A percentile compares a stretch with the other conserved stretches of the same genome.
Conservation (phyloP, 495 filamentous ascomycete species). For the Penicillium cosmopolitanum region DNA sequence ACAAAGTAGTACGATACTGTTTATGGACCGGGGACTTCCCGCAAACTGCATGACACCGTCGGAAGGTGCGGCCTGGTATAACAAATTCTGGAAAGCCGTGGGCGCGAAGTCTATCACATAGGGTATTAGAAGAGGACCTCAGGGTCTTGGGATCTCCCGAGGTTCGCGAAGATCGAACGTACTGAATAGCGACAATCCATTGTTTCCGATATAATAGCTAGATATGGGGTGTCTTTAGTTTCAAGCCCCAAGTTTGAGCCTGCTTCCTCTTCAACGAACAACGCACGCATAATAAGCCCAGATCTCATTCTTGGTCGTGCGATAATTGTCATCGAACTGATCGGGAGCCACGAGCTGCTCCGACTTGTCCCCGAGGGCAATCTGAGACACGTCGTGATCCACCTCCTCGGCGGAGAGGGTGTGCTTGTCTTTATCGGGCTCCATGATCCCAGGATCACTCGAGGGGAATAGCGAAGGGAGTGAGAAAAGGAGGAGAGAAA, state of each 20-base stretch:
- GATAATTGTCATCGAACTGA: conserved; percentile 34
- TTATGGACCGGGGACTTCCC: conserved; percentile 54
- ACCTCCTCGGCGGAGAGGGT: conserved; percentile 24
- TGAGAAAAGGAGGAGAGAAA: conserved; percentile 2
- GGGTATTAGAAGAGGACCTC: neutral
- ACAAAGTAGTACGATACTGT: conserved; percentile 62
- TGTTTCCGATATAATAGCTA: conserved; percentile 69
- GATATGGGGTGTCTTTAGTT: conserved; percentile 24
- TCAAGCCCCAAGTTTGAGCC: neutral
- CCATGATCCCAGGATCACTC: conserved; percentile 7
- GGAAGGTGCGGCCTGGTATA: conserved; percentile 59
- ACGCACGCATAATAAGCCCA: conserved; percentile 66
- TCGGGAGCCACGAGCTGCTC: conserved; percentile 29
- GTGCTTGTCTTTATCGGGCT: conserved; percentile 16
- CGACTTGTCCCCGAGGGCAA: conserved; percentile 7
- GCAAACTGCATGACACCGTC: conserved; percentile 53
- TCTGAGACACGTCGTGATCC: conserved; percentile 14
- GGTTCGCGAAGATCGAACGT: conserved; percentile 3
- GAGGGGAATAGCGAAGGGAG: neutral
- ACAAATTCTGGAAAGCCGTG: conserved; percentile 66
- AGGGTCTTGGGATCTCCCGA: too few species aligned
- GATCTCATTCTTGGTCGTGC: conserved; percentile 60
- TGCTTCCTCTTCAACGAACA: conserved; percentile 5
- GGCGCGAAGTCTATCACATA: conserved; percentile 58
- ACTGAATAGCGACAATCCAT: conserved; percentile 68